These are phyloP conservation scores for Mycena indigotica DNA, from an alignment of 768 basidiomycete genomes.

Conservation along the genomic window DNA sequence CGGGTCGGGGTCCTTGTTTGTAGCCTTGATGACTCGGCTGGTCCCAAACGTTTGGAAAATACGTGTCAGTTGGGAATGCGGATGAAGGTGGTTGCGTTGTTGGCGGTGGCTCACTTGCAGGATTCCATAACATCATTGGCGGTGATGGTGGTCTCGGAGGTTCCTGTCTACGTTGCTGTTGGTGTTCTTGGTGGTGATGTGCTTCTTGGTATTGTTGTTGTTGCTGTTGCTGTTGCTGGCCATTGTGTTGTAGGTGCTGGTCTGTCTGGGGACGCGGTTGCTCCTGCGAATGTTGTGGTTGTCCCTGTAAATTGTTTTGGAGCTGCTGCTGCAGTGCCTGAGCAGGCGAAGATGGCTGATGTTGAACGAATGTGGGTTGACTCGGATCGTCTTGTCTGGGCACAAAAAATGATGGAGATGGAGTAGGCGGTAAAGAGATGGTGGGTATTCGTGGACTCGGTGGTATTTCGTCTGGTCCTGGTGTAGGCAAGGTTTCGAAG, in stretches of 20 bases:
- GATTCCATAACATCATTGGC: conserved; percentile 77
- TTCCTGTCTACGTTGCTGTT: conserved; percentile 23
- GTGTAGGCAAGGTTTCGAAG: conserved; percentile 50
- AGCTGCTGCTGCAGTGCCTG: too few relatives aligned
- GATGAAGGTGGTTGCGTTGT: conserved; percentile 53
- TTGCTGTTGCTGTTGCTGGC: too few relatives aligned
- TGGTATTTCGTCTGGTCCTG: conserved; percentile 62
- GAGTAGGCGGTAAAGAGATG: conserved; percentile 53
- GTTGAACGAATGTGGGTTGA: too few relatives aligned
- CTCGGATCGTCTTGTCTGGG: conserved; percentile 18
- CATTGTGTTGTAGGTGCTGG: too few relatives aligned
- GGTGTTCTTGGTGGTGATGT: too few relatives aligned
- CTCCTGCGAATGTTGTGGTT: too few relatives aligned
- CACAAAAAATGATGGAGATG: conserved; percentile 31
- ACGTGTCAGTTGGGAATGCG: conserved; percentile 71
- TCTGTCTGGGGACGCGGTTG: too few relatives aligned
- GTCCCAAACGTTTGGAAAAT: conserved; percentile 90
- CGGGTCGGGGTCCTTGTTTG: conserved; percentile 29
- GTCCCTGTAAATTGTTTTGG: too few relatives aligned
- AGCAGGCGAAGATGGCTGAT: too few relatives aligned
- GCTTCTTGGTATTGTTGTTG: too few relatives aligned
- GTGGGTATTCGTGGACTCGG: conserved; percentile 56
- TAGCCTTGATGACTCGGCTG: conserved; percentile 48
- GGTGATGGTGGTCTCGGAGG: conserved; percentile 55
- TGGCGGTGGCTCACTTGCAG: conserved; percentile 79